Base-by-base conservation (phyloP, 2,329 filamentous ascomycete genomes). In the Colletotrichum tanaceti region DNA sequence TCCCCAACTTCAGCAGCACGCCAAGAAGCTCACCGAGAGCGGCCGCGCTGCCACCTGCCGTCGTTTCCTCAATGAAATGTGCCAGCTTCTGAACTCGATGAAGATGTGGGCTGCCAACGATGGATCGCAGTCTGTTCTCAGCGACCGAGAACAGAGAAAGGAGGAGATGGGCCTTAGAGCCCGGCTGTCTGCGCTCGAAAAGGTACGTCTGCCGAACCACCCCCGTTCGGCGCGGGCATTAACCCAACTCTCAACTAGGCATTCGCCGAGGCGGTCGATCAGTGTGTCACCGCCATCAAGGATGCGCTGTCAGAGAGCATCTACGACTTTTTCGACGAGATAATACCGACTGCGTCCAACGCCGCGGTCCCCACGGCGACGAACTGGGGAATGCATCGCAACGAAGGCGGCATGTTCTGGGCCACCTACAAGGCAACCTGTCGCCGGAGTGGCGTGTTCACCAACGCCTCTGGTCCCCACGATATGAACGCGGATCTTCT, bases 1-100 rank as follows among this genome's bases (percentile, higher is more conserved):
- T 4, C 88, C 88, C 1, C 81, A 84, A 53, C 80, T 91, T 0
- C 87, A 88, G 72, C 79, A 79, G 0, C 88, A 91, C 38, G 66
- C 62, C 5, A 69, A 61, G 50, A 69, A 69, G 28, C 49, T 69
- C 16, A 61, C 66, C 0, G 62, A 69, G 52, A 38, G 28, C n/a
- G 69, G 72, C 38, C 71, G 74, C 10, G 69, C 70, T 4, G 71
- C 70, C 6, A 68, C 55, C 32, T 65, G 65, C n/a, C 72, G 74
- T 10, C 63, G 68, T 10, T 74, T 75, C 57, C 66, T 75, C 22
- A 71, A 73, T 52, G 70, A 68, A 35, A 63, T 76, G 20, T 61
- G 68, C 28, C 71, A 74, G 44, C 68, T 75, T 2, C 65, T 75
- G 49, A 74, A 73, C 57, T 74, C 73, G 1, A 72, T 75, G 72